These are phyloP conservation scores for Glycine tomentella DNA, from an alignment of 306 rosid species.

Conservation along the genomic window DNA sequence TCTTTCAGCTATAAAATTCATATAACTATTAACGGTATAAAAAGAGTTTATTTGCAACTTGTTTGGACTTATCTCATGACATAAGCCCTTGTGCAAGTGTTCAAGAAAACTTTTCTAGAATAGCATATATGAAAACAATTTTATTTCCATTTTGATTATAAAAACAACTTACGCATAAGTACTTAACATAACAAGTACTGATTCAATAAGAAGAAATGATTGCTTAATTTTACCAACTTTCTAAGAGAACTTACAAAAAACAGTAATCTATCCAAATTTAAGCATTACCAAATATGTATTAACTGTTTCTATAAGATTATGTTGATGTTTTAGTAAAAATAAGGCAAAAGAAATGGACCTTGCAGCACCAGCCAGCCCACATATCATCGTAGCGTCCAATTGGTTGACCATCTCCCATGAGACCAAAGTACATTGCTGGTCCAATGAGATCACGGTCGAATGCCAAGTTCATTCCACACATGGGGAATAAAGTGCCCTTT, in stretches of 20 bases:
- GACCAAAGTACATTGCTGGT: conserved; percentile 96
- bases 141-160: neutral
- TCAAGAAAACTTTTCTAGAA: neutral
- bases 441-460: conserved; percentile 92
- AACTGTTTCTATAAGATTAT: neutral
- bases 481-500: conserved; percentile 67
- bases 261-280: neutral
- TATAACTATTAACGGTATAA: neutral
- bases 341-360: conserved; percentile 51
- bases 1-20: neutral
- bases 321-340: conserved; percentile 8
- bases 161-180: neutral
- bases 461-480: conserved; percentile 96
- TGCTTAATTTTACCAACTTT: neutral
- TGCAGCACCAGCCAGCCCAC: conserved; percentile 98
- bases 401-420: conserved; percentile 96
- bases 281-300: neutral
- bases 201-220: neutral
- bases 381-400: conserved; percentile 90
- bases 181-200: neutral
- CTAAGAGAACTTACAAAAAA: neutral
- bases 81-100: neutral
- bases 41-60: neutral
- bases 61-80: neutral
- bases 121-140: neutral